Evolutionary conservation across 2,329 filamentous ascomycete genomes (phyloP), one percentile per base, ranked within the genome.

Genomic region (Ascochyta pisi): DNA sequence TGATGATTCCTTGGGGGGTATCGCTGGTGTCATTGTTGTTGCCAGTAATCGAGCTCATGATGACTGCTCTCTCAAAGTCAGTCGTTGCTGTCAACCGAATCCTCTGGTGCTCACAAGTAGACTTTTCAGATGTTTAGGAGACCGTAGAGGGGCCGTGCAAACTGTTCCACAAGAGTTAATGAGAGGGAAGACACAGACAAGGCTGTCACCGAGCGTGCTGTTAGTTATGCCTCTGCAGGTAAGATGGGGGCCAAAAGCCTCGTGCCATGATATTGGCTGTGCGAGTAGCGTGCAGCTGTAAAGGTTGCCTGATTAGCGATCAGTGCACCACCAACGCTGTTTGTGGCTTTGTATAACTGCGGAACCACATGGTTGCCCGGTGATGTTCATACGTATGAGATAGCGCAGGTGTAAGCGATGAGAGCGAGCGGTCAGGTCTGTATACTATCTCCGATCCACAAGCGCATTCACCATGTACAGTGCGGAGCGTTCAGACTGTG

Each of bases 1-100:
- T 85, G 46, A 92, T 83, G 10, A 79, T 80, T 47, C 86, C 81
- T 69, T 92, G 90, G 0, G 87, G 87, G 23, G 53, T 60, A 33
- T 56, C 59, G 43, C 33, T 45, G 12, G 52, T 43, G 13, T 41
- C 27, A 5, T 55, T 50, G 31, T 38, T 54, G 9, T 67, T 63
- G 34, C 62, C 60, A 16, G 57, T 50, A 23, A 66, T 60, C 6
- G 57, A 60, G 35, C 31, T 55, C 66, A 69, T 70, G 29, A 6
- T 64, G 5, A 24, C 46, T 41, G 8, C 16, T 23, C 2, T 6
- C 10, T 6, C 6, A 12, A 19, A 4, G 16, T 44, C 15, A 49
- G 19, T n/a, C 1, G 4, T 16, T 8, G 34, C 12, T 37, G 34
- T 9, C 22, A 6, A 15, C 8, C 10, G 6, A 23, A 23, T 6